Evolutionary conservation across 129 eudicot genomes (phyloP).

Genomic region (Tagetes patula): DNA sequence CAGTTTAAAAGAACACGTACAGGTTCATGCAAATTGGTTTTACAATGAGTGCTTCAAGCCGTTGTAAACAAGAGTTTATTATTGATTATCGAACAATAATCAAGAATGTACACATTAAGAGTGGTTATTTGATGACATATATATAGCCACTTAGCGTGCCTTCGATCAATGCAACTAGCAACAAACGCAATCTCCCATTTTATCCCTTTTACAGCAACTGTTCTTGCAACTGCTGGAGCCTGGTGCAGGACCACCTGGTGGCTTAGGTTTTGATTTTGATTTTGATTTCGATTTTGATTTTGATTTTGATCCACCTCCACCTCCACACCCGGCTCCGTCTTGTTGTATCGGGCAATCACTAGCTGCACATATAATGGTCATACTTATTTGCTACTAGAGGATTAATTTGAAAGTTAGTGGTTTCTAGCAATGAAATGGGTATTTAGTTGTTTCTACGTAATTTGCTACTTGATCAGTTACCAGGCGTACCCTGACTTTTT

Average conservation of each 20-base stretch:
- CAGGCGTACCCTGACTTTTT: too few species aligned
- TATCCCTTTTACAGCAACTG: constrained; percentile 21
- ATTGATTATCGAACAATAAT: background rate
- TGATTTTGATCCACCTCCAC: constrained; percentile 27
- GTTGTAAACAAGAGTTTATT: background rate
- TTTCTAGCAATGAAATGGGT: too few species aligned
- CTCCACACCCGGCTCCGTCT: background rate
- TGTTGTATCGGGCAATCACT: constrained; percentile 19
- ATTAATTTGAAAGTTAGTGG: background rate
- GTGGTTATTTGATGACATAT: background rate
- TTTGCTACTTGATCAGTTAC: too few species aligned
- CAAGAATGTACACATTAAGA: background rate
- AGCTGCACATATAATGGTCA: constrained; percentile 20
- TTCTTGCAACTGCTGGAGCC: constrained; percentile 32
- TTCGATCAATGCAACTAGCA: constrained; percentile 11
- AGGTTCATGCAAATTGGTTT: too few species aligned
- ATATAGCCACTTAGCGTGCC: too few species aligned
- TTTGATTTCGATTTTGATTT: too few species aligned
- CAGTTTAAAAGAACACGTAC: too few species aligned
- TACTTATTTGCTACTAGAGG: background rate
- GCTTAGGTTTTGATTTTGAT: background rate
- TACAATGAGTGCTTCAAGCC: too few species aligned
- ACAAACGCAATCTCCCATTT: background rate
- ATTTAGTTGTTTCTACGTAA: too few species aligned
- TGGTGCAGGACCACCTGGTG: constrained; percentile 18